A percentile compares a stretch with the other conserved stretches of the same genome.
phyloP scores from a whole-genome alignment of 768 basidiomycete species.

The Boletus pseudo-olivaceus region DNA sequence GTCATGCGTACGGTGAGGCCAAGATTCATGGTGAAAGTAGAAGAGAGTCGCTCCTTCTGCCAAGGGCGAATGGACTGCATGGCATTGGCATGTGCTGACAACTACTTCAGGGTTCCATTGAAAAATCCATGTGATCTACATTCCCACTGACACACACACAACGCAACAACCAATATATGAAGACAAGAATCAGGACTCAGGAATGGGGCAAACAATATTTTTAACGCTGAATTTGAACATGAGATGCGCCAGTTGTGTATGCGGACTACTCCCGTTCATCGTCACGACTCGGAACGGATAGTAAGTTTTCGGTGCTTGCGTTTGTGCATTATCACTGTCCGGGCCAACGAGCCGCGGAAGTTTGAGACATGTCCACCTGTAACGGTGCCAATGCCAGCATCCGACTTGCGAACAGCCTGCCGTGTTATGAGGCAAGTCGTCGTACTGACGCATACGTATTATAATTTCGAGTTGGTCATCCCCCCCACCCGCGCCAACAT shows the following conservation, averaged over 20 bases:
- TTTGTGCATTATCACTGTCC: constrained; percentile 22
- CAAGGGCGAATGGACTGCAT: neutral
- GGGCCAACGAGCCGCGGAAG: neutral
- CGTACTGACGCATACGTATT: no score
- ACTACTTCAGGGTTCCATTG: constrained; percentile 3
- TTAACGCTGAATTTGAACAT: neutral
- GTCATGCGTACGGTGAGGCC: constrained; percentile 21
- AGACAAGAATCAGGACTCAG: constrained; percentile 31
- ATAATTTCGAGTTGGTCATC: no score
- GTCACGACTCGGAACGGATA: constrained; percentile 1
- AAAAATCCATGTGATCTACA: constrained; percentile 3
- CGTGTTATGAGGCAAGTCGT: no score
- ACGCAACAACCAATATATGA: constrained; percentile 21
- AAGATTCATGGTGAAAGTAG: constrained; percentile 5
- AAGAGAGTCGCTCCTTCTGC: constrained; percentile 16
- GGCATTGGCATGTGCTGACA: constrained; percentile 1
- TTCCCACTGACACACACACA: neutral
- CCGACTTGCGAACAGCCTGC: no score
- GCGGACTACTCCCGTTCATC: constrained; percentile 6
- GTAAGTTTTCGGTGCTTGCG: constrained; percentile 21
- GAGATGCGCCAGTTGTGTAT: neutral
- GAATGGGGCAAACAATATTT: no score
- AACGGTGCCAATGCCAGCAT: no score
- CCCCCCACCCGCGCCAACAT: no score
- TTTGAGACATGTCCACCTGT: no score